These are phyloP conservation scores for Poteriospumella lacustris DNA, from an alignment of 108 stramenopile species.

Conservation along the genomic window DNA sequence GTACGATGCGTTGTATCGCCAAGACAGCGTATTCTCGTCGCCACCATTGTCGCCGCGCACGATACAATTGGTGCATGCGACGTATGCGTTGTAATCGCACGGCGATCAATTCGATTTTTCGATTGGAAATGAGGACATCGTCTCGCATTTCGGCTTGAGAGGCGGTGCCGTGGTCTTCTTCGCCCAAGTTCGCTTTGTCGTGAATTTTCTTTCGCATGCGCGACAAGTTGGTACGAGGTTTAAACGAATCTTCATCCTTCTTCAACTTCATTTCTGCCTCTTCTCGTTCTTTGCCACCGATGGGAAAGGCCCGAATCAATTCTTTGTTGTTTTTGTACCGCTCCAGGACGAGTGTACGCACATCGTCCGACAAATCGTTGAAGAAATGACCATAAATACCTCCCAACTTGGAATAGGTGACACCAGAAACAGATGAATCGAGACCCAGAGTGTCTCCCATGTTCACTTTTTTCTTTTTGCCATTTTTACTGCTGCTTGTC, in stretches of 20 bases:
- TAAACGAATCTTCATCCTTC: background rate
- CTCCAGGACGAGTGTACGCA: background rate
- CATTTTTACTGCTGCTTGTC: background rate
- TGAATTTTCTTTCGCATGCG: background rate
- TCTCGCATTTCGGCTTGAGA: background rate
- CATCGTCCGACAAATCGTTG: background rate
- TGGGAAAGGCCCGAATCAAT: no score
- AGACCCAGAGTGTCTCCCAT: background rate
- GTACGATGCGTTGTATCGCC: background rate
- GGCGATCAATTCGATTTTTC: background rate
- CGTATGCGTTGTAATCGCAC: conserved; percentile 13
- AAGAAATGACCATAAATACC: conserved; percentile 23
- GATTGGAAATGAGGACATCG: background rate
- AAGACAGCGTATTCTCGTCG: background rate
- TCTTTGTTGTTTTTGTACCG: background rate
- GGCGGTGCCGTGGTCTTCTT: background rate
- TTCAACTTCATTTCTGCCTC: background rate
- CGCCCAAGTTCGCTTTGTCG: background rate
- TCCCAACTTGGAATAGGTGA: background rate
- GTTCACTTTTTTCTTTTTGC: no score
- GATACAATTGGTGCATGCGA: background rate
- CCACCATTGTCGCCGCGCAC: background rate
- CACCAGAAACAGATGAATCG: background rate
- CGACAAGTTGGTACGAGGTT: background rate
- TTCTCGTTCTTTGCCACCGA: no score